phyloP scores from a whole-genome alignment of 108 stramenopile species.

The Cyclotella baltica region DNA sequence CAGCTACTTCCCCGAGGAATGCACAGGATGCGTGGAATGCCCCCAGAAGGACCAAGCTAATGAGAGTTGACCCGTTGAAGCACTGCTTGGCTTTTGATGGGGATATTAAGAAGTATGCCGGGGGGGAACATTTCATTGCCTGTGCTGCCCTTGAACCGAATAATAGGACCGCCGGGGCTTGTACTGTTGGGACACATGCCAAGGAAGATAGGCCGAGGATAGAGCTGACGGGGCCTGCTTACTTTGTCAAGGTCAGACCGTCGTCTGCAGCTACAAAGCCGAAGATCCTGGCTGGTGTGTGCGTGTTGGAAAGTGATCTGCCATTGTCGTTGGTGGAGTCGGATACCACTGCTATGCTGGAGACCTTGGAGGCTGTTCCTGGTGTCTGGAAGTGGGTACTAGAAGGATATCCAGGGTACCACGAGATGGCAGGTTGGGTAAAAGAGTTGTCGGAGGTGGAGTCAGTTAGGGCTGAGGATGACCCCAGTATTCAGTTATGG shows the following conservation, averaged over 20 bases:
- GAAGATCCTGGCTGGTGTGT: background rate
- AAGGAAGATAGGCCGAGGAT: background rate
- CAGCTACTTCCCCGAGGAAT: background rate
- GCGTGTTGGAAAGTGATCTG: background rate
- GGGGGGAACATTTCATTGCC: background rate
- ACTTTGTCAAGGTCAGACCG: background rate
- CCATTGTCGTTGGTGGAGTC: background rate
- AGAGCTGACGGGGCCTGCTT: background rate
- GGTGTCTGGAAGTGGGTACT: background rate
- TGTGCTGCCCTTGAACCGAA: background rate
- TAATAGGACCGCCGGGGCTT: background rate
- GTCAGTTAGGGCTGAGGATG: too few species aligned
- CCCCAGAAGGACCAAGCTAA: background rate
- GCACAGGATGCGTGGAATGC: background rate
- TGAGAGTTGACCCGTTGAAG: background rate
- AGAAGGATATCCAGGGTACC: background rate
- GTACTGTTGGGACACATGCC: background rate
- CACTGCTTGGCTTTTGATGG: background rate
- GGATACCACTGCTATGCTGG: background rate
- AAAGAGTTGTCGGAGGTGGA: too few species aligned
- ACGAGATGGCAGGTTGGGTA: too few species aligned
- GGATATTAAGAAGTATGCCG: background rate
- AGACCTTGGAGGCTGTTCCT: background rate
- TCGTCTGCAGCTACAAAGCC: background rate
- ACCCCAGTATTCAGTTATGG: too few species aligned